Evolutionary conservation across 1,284 basidiomycete genomes (phyloP).

Genomic region (Ustilago cynodontis): DNA sequence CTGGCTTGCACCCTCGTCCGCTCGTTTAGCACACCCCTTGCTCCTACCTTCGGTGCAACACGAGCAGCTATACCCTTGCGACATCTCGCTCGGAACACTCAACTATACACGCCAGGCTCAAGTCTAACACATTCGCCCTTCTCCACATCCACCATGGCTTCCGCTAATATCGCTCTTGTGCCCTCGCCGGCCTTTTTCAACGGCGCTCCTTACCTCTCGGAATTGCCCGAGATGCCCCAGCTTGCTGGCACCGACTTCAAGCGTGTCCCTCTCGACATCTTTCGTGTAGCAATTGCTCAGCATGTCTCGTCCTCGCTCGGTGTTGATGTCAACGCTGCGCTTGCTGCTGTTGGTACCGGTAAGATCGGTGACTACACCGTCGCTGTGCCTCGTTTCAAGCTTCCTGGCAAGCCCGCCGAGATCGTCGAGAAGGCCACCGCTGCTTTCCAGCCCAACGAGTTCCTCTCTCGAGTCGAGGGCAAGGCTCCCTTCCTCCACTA

Average conservation of each 20-base stretch:
- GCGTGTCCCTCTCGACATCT: constrained; percentile 82
- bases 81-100: neutral
- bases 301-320: constrained; percentile 80
- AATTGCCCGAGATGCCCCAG: constrained; percentile 65
- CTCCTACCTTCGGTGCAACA: constrained; percentile 2
- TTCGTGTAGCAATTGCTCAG: constrained; percentile 85
- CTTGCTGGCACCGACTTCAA: constrained; percentile 75
- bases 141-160: constrained; percentile 44
- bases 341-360: constrained; percentile 87
- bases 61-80: constrained; percentile 19
- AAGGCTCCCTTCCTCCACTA: constrained; percentile 67
- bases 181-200: constrained; percentile 57
- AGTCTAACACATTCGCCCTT: constrained; percentile 8
- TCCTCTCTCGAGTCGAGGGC: constrained; percentile 49
- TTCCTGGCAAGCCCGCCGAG: constrained; percentile 85
- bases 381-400: constrained; percentile 88
- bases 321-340: constrained; percentile 75
- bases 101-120: neutral
- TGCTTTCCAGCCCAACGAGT: constrained; percentile 70
- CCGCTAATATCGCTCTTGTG: constrained; percentile 44
- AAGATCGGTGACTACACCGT: constrained; percentile 89
- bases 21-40: constrained; percentile 14
- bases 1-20: constrained; percentile 30
- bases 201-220: constrained; percentile 72
- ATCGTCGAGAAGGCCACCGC: constrained; percentile 81